These are phyloP conservation scores for Ceratobasidium sp. DNA, from an alignment of 1,284 basidiomycete species.

Conservation along the genomic window DNA sequence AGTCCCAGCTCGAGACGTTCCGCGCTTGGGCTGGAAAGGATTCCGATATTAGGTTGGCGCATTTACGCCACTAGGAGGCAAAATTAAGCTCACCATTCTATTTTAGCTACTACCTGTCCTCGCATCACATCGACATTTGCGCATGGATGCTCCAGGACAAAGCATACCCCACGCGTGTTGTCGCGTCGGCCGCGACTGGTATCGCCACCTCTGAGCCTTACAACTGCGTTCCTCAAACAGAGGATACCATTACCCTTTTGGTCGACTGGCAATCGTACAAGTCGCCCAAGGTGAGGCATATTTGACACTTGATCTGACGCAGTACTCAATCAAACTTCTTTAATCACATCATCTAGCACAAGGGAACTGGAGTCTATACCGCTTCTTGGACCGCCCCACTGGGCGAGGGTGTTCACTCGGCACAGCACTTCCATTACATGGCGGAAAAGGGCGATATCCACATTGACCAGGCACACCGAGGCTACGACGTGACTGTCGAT, in stretches of 20 bases:
- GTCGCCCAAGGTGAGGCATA: slow-evolving; percentile 64
- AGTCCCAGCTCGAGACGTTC: slow-evolving; percentile 74
- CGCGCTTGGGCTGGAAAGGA: slow-evolving; percentile 90
- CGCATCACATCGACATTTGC: slow-evolving; percentile 79
- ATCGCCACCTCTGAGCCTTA: slow-evolving; percentile 87
- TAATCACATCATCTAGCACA: slow-evolving; percentile 38
- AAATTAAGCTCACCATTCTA: slow-evolving; percentile 16
- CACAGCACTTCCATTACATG: slow-evolving; percentile 95
- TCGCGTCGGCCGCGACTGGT: slow-evolving; percentile 85
- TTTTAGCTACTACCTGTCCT: slow-evolving; percentile 87
- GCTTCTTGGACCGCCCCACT: slow-evolving; percentile 87
- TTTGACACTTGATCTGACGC: slow-evolving; percentile 40
- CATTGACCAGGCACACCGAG: slow-evolving; percentile 91
- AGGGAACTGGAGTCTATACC: slow-evolving; percentile 86
- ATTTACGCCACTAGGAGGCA: slow-evolving; percentile 22
- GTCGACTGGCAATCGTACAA: slow-evolving; percentile 88
- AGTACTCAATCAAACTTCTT: not conserved
- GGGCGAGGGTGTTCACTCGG: slow-evolving; percentile 66
- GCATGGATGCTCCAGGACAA: slow-evolving; percentile 56
- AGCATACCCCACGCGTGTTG: slow-evolving; percentile 57
- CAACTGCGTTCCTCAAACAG: slow-evolving; percentile 82
- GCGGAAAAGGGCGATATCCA: slow-evolving; percentile 90
- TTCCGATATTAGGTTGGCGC: slow-evolving; percentile 77
- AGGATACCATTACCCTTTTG: slow-evolving; percentile 92
- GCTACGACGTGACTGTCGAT: slow-evolving; percentile 86